Evolutionary conservation across 108 stramenopile genomes (phyloP), one percentile per base, ranked within the genome.

Genomic region (Schizochytrium sp.): DNA sequence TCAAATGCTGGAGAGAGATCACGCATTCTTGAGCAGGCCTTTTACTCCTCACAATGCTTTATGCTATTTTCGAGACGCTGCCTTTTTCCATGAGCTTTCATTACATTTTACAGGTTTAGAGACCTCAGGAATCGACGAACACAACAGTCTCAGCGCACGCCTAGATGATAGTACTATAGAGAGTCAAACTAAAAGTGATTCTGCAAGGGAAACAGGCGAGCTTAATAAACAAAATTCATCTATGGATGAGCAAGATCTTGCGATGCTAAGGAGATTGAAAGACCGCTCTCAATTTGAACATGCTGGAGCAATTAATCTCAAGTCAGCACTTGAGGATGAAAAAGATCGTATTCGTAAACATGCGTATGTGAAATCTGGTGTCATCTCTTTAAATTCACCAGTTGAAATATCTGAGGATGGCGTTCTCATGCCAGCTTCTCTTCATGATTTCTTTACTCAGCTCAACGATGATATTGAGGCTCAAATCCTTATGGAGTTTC

Each of bases 31-130:
- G 8, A n/a, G 10, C 45, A 47, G 28, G 5, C 76, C 76, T 40
- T 13, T 5, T 38, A 10, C 55, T 46, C 76, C 76, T 13, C 49
- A 17, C 15, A 49, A 50, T 28, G 5, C 76, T 1, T 5, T 83
- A n/a, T 83, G 76, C 76, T 83, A 83, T 83, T 83, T 83, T 42
- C 76, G 64, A 12, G 64, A 69, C 64, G 64, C 64, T 0, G 44
- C 64, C 7, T 69, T 69, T 15, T 7, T 28, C 2, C 64, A 7
- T 8, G 64, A 69, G 10, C 64, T 69, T 69, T 38, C 15, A 7
- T 38, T 44, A 53, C 76, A 83, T 49, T 53, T 83, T 12, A 40
- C 45, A 40, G 47, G n/a, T 28, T 28, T 28, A 28, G 28, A 28
- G 28, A 28, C 28, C 28, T 28, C 28, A 28, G 28, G 28, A 28